A percentile compares a stretch with the other conserved stretches of the same genome.
Evolutionary conservation across 768 basidiomycete genomes (phyloP).

Genomic region (Rhodotorula taiwanensis): DNA sequence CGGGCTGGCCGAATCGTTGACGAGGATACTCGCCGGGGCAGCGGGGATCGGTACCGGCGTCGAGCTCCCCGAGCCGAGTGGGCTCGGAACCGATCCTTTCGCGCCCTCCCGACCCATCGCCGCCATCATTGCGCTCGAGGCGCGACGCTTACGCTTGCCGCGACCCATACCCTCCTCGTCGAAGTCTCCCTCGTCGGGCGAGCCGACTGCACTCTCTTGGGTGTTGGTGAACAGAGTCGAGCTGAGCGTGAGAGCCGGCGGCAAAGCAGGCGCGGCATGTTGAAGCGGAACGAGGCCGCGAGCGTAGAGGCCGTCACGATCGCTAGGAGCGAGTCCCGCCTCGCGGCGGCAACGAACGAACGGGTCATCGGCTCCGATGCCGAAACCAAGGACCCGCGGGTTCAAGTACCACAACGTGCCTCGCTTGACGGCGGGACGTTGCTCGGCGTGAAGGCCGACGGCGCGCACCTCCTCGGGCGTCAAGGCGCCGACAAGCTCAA

Average conservation of each 20-base stretch:
- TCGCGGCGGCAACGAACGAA: constrained; percentile 28
- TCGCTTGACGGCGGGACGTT: constrained; percentile 39
- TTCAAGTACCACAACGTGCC: constrained; percentile 42
- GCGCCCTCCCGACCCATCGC: constrained; percentile 15
- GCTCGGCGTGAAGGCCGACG: constrained; percentile 38
- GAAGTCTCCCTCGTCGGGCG: constrained; percentile 19
- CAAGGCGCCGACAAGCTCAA: constrained; percentile 38
- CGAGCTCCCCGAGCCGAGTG: background rate
- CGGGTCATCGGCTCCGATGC: constrained; percentile 21
- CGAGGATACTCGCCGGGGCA: background rate
- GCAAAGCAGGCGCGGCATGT: background rate
- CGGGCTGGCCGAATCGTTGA: background rate
- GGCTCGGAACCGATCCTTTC: background rate
- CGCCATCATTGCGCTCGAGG: constrained; percentile 34
- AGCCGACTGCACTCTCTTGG: background rate
- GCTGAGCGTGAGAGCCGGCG: constrained; percentile 12
- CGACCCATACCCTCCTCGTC: constrained; percentile 36
- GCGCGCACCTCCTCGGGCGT: constrained; percentile 35
- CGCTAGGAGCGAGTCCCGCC: constrained; percentile 18
- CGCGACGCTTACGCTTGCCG: constrained; percentile 37
- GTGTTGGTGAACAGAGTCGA: constrained; percentile 18
- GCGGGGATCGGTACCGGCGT: background rate
- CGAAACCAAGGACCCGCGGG: constrained; percentile 30
- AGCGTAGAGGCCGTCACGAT: constrained; percentile 24
- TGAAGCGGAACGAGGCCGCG: constrained; percentile 27